Percentiles rank a stretch among this genome's conserved stretches.
Conservation (phyloP, 176 grass and related monocot genomes). For the Lolium perenne region DNA sequence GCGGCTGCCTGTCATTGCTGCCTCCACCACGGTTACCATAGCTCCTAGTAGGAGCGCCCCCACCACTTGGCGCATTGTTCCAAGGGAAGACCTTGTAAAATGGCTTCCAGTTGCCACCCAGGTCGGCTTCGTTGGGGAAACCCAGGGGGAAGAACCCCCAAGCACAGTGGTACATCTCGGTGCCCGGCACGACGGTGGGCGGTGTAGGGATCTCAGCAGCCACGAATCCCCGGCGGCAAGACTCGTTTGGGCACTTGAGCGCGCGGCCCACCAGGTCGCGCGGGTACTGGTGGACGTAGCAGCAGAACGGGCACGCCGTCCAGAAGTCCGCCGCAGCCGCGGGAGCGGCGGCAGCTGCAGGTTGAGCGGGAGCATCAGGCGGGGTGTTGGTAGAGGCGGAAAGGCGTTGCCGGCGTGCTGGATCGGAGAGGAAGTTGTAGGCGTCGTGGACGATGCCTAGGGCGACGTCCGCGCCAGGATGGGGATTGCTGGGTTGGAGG, state of each 20-base stretch:
- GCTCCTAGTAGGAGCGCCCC: neutral
- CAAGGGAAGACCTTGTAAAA: constrained; percentile 67
- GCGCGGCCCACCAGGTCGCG: constrained; percentile 58
- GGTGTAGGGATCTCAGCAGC: constrained; percentile 59
- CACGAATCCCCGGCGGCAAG: constrained; percentile 66
- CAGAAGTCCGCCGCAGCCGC: constrained; percentile 56
- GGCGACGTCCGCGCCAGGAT: constrained; percentile 52
- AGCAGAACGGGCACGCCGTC: constrained; percentile 87
- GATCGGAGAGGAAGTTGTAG: constrained; percentile 56
- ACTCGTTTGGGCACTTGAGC: constrained; percentile 74
- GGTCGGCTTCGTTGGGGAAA: constrained; percentile 58
- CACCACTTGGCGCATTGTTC: constrained; percentile 29
- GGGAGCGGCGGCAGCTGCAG: constrained; percentile 18
- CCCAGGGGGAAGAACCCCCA: constrained; percentile 98
- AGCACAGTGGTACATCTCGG: constrained; percentile 95
- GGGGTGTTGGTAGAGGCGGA: constrained; percentile 2
- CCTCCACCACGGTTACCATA: constrained; percentile 37
- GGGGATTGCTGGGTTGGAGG: constrained; percentile 49
- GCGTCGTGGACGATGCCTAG: constrained; percentile 59
- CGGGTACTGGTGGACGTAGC: constrained; percentile 75
- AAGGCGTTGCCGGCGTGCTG: constrained; percentile 36
- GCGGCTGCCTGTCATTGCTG: constrained; percentile 24
- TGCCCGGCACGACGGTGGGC: constrained; percentile 79
- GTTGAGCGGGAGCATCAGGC: constrained; percentile 11
- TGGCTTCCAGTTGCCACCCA: constrained; percentile 64